These are phyloP conservation scores for Hypomyces rosellus DNA, from an alignment of 2,329 filamentous ascomycete genomes.

Conservation along the genomic window DNA sequence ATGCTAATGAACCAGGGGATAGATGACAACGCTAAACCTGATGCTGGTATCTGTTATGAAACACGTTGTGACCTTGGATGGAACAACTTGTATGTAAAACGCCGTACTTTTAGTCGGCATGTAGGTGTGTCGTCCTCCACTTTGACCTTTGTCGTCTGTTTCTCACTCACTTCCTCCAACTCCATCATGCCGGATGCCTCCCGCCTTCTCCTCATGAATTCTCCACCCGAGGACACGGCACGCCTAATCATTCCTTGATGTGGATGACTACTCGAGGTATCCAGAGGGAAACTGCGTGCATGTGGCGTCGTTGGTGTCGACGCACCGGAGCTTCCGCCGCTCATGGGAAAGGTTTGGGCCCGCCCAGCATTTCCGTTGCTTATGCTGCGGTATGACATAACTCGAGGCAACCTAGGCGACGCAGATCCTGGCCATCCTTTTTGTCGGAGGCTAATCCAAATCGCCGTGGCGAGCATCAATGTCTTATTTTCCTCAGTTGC, in stretches of 20 bases:
- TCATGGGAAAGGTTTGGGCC: conserved; percentile 13
- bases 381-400: conserved; percentile 19
- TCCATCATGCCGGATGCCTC: conserved; percentile 2
- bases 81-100: conserved; percentile 24
- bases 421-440: conserved; percentile 29
- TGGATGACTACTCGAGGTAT: neutral
- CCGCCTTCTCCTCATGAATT: conserved; percentile 20
- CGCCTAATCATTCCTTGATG: conserved; percentile 12
- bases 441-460: conserved; percentile 32
- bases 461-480: conserved; percentile 33
- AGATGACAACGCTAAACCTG: neutral
- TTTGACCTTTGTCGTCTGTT: conserved; percentile 9
- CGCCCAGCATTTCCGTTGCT: conserved; percentile 8
- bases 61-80: conserved; percentile 9
- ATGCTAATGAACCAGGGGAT: neutral
- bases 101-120: conserved; percentile 22
- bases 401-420: conserved; percentile 22
- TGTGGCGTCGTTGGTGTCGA: neutral
- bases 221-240: conserved; percentile 20
- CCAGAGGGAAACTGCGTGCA: neutral
- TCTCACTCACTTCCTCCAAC: neutral
- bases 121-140: conserved; percentile 15
- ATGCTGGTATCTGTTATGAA: neutral
- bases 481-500: conserved; percentile 29
- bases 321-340: neutral